phyloP scores from a whole-genome alignment of 2,329 filamentous ascomycete species.

The Lasiodiplodia hormozganensis region DNA sequence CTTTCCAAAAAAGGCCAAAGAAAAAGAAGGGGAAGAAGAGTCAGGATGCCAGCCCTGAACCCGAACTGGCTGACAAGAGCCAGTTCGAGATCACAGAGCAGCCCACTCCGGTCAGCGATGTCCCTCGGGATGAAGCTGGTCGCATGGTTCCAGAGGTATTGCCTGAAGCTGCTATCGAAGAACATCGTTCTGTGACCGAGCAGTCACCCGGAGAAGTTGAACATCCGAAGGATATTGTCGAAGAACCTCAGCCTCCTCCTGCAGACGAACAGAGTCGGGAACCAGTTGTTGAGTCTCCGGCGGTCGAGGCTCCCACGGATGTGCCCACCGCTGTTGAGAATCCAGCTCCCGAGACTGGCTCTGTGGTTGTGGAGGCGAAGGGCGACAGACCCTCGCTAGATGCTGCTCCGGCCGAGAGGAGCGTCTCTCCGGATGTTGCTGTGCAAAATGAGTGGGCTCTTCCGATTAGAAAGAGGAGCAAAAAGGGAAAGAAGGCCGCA shows the following conservation, averaged over 20 bases:
- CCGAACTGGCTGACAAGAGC: not conserved
- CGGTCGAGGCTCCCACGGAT: conserved; percentile 40
- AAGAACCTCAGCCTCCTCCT: not conserved
- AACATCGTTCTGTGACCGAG: not conserved
- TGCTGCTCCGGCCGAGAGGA: not conserved
- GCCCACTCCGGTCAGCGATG: not conserved
- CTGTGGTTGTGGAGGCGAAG: not conserved
- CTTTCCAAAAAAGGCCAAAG: conserved; percentile 37
- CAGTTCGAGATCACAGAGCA: not conserved
- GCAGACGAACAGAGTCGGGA: conserved; percentile 32
- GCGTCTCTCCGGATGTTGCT: not conserved
- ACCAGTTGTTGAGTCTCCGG: conserved; percentile 39
- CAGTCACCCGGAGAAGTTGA: not conserved
- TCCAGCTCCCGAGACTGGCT: conserved; percentile 38
- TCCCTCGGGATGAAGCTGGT: not conserved
- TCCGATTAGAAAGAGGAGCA: conserved; percentile 55
- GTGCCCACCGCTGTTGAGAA: conserved; percentile 35
- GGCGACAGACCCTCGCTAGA: not conserved
- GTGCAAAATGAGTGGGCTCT: conserved; percentile 38
- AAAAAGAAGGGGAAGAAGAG: conserved; percentile 42
- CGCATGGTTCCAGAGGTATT: not conserved
- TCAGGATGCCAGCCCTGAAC: not conserved
- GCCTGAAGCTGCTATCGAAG: not conserved
- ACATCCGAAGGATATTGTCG: not conserved
- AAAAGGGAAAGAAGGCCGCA: conserved; percentile 48